Evolutionary conservation across 345 rosid genomes (phyloP).

Genomic region (Corchorus capsularis): DNA sequence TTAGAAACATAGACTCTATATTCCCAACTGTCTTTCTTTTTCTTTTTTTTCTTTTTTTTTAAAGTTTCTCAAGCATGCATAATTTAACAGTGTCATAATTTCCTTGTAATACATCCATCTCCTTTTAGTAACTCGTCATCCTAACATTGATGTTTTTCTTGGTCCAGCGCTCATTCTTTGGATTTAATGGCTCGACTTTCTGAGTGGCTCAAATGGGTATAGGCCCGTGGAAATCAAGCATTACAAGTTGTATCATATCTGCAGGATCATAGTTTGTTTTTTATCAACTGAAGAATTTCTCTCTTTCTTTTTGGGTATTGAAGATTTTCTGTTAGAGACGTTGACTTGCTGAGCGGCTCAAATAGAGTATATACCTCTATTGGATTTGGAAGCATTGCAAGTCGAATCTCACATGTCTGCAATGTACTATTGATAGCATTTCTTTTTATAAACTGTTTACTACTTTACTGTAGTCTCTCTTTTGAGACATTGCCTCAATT

Average conservation of each 20-base stretch:
- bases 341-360: background rate
- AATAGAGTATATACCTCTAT: background rate
- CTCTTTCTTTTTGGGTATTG: background rate
- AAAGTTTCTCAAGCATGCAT: background rate
- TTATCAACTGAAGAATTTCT: background rate
- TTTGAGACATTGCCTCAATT: no score
- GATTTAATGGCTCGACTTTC: conserved; percentile 83
- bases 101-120: background rate
- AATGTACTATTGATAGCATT: no score
- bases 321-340: background rate
- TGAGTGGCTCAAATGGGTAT: conserved; percentile 28
- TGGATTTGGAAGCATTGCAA: background rate
- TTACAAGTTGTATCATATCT: background rate
- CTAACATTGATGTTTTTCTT: background rate
- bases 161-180: conserved; percentile 64
- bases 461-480: no score
- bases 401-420: background rate
- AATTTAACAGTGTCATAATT: background rate
- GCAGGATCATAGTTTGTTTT: background rate
- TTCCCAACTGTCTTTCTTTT: background rate
- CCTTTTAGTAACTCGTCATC: background rate
- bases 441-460: no score
- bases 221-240: background rate
- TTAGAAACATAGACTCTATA: background rate
- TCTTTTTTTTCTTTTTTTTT: no score